Conservation (phyloP, 108 stramenopile species). For the Skeletonema tropicum region DNA sequence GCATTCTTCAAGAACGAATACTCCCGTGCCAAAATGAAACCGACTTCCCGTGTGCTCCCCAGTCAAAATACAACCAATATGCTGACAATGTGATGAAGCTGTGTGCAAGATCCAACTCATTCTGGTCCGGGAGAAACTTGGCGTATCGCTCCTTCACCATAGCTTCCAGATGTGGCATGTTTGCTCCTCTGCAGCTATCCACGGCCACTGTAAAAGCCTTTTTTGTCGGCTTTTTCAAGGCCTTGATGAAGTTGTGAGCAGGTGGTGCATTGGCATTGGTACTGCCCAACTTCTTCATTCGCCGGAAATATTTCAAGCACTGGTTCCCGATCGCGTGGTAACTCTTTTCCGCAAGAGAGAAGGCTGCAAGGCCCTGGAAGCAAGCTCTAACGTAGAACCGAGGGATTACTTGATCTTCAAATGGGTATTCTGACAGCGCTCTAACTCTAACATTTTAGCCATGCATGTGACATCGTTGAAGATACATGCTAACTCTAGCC, state of each 20-base stretch:
- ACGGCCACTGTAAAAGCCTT: constrained; percentile 35
- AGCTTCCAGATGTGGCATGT: constrained; percentile 37
- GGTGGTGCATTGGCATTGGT: too few relatives aligned
- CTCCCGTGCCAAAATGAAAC: not conserved
- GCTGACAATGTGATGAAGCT: constrained; percentile 25
- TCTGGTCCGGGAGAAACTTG: constrained; percentile 7
- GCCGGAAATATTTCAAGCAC: constrained; percentile 28
- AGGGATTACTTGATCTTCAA: constrained; percentile 24
- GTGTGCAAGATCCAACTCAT: not conserved
- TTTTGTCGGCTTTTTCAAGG: constrained; percentile 23
- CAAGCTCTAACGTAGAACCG: constrained; percentile 25
- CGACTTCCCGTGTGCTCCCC: constrained; percentile 36
- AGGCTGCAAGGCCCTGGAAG: constrained; percentile 33
- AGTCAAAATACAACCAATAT: constrained; percentile 40
- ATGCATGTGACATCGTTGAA: constrained; percentile 36
- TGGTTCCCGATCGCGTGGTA: not conserved
- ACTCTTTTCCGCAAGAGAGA: not conserved
- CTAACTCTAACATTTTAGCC: constrained; percentile 32
- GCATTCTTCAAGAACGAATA: not conserved
- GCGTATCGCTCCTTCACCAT: constrained; percentile 46
- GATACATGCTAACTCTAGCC: constrained; percentile 39
- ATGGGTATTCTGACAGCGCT: constrained; percentile 26
- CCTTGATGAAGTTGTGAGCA: constrained; percentile 25
- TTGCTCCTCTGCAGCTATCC: constrained; percentile 14
- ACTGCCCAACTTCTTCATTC: too few relatives aligned